Percentiles rank a stretch among this genome's conserved stretches.
These are phyloP conservation scores for Sporothrix brunneoviolacea DNA, from an alignment of 2,329 filamentous ascomycete species.

Conservation along the genomic window DNA sequence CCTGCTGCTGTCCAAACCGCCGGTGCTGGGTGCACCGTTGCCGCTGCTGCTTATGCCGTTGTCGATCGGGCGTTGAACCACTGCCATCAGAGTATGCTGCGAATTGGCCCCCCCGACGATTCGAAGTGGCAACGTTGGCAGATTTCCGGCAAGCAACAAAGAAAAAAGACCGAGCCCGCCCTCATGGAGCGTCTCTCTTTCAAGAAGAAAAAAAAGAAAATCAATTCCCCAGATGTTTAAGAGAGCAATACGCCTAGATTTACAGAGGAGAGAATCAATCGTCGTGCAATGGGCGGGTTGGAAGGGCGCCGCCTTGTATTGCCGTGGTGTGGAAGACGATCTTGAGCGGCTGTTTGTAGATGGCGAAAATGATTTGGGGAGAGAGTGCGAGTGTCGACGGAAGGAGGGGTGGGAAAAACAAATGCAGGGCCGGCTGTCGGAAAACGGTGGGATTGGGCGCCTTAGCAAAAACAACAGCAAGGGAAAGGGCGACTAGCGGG, in stretches of 20 bases:
- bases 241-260: constrained; percentile 1
- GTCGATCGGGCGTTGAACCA: constrained; percentile 10
- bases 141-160: not conserved
- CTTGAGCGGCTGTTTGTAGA: not conserved
- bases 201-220: constrained; percentile 5
- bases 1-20: not conserved
- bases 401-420: constrained; percentile 2
- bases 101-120: constrained; percentile 2
- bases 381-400: not conserved
- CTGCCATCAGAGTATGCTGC: constrained; percentile 15
- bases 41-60: constrained; percentile 4
- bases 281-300: not conserved
- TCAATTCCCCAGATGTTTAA: not conserved
- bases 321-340: not conserved
- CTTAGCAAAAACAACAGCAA: not conserved
- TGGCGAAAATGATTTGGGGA: constrained; percentile 1
- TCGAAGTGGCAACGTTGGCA: constrained; percentile 8
- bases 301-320: not conserved
- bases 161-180: not conserved
- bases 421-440: not conserved
- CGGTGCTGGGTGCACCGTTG: not conserved
- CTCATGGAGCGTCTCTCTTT: constrained; percentile 5
- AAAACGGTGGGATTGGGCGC: not conserved
- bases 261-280: not conserved
- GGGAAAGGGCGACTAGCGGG: not conserved